Evolutionary conservation across 2,329 filamentous ascomycete genomes (phyloP), one percentile per base, ranked within the genome.

Genomic region (Colletotrichum somersetense): DNA sequence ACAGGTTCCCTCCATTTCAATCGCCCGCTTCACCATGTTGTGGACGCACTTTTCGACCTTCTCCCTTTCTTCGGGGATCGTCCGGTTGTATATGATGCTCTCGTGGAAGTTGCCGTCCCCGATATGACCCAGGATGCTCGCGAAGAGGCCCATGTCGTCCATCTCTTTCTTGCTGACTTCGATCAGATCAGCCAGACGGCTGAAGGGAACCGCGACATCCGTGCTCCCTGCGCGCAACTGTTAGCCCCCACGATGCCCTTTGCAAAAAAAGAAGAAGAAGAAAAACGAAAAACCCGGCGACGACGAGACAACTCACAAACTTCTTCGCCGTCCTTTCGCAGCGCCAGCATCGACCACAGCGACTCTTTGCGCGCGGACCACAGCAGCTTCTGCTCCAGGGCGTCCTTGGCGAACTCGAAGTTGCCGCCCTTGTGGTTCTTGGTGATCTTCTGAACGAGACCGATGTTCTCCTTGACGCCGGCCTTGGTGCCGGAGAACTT

Each of bases 31-130:
- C 26, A 97, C 94, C 95, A 98, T 97, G 76, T 94, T 92, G 79
- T 95, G 91, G 58, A 98, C 94, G 74, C 93, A 94, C 66, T 86
- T 88, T 79, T 96, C 93, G 1, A 96, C 94, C 75, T 92, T 93
- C 53, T 88, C 91, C 67, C 88, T 88, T 81, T 97, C 93, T 35
- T 86, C 89, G 3, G 89, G 87, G 67, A 95, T 86, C 33, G 85
- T 87, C 35, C 89, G 88, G 81, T 96, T 90, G 80, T 97, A 98
- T 83, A 98, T 92, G 82, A 98, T 96, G 79, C 92, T 93, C 79
- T 95, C 92, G 80, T 98, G 95, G 84, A 98, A 98, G 81, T 98
- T 98, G 48, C 95, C 95, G 78, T 97, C 95, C 16, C 95, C 95
- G 68, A 98, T 92, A 78, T 98, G 95, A 3, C 95, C 95, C 5